phyloP scores from a whole-genome alignment of 1,139 yeast genomes.

The Saccharomyces hybrid region DNA sequence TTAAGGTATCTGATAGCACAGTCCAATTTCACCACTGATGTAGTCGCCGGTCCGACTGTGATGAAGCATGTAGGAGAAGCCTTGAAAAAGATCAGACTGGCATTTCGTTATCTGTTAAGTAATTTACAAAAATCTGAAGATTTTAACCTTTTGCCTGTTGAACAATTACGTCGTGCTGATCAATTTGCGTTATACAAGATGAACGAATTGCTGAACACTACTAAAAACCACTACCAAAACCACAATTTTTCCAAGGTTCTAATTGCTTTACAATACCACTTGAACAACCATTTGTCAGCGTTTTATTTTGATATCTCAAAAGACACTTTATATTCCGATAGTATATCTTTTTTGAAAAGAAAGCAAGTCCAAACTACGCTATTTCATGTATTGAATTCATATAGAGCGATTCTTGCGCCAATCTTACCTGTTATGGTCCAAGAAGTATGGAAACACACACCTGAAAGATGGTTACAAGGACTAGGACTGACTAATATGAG shows the following conservation, averaged over 20 bases:
- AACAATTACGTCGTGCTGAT: constrained; percentile 52
- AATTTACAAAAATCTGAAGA: constrained; percentile 41
- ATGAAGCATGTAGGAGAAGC: constrained; percentile 71
- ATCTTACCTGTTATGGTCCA: constrained; percentile 77
- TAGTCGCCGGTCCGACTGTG: constrained; percentile 65
- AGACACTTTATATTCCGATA: constrained; percentile 76
- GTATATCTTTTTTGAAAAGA: constrained; percentile 42
- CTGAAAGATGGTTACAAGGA: constrained; percentile 14
- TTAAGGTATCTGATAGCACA: constrained; percentile 87
- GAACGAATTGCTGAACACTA: constrained; percentile 39
- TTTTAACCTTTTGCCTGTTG: constrained; percentile 26
- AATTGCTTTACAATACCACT: constrained; percentile 58
- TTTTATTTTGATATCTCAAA: constrained; percentile 81
- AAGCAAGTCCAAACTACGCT: constrained; percentile 68
- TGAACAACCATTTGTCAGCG: constrained; percentile 71
- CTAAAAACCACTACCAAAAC: constrained; percentile 42
- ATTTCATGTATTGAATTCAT: constrained; percentile 50
- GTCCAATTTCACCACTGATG: constrained; percentile 75
- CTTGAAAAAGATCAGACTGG: constrained; percentile 71
- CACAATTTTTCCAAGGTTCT: constrained; percentile 62
- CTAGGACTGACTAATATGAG: constrained; percentile 26
- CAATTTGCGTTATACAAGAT: constrained; percentile 54
- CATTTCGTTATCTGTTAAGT: constrained; percentile 75
- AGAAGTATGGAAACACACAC: constrained; percentile 66
- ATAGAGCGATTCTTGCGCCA: constrained; percentile 66